Evolutionary conservation across 1,139 yeast species (phyloP), one percentile per base, ranked within the genome.

Genomic region (Trichomonascaceae sp.): DNA sequence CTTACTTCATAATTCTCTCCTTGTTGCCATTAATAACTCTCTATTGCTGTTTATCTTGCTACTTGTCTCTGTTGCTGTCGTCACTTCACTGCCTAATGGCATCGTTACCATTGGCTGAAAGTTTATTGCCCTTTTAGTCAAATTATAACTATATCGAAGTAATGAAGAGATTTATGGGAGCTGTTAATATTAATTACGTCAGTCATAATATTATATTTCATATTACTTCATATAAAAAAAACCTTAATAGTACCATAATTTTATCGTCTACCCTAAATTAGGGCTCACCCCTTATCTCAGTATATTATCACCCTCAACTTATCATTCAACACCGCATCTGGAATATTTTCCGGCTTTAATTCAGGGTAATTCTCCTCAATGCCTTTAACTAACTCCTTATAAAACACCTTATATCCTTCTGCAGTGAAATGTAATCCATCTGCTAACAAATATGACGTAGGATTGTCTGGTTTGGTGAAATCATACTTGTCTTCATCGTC

Each of bases 371-470:
- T 50, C 1, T 57, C 51, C 3, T 63, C 58, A 41, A 83, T 78
- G 1, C 69, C 67, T 22, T 66, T 57, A 43, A 69, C 59, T 12
- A 82, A 53, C 15, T 66, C 70, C 1, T 73, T 69, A 60, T 67
- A 80, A 58, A 82, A 66, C 1, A 85, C 57, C 54, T 69, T 68
- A 66, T 87, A 86, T 0, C 84, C 88, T n/a, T 69, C 65, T 0
- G 83, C 82, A 1, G 80, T 75, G 64, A 77, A 84, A 66, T 88
- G 96, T 43, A 88, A 70, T 0, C 95, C 96, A 63, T 86, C 93
- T 10, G 63, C 57, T 12, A 78, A 60, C 18, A 74, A 58, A 18
- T 43, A 49, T 13, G 43, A 27, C 13, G 30, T 43, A 12, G 36
- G 44, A 47, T 36, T 36, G 22, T 47, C 49, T 12, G 49, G 27